These are phyloP conservation scores for Neofusicoccum parvum DNA, from an alignment of 2,329 filamentous ascomycete genomes.

Conservation along the genomic window DNA sequence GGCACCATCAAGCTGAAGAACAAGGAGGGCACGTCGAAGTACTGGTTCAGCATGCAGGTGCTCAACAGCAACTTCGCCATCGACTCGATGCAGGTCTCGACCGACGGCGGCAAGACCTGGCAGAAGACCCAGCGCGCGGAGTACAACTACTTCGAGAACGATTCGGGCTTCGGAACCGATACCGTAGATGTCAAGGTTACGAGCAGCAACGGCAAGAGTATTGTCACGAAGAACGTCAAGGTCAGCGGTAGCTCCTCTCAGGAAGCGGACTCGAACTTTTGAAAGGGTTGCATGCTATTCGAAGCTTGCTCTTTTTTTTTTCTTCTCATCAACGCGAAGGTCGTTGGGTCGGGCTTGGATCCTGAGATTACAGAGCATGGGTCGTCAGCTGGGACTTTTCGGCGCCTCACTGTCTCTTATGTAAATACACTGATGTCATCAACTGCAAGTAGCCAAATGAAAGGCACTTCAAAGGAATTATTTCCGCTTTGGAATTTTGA, in stretches of 20 bases:
- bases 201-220: neutral
- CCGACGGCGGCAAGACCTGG: conserved; percentile 63
- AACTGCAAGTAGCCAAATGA: too few relatives aligned
- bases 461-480: too few relatives aligned
- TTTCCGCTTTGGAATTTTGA: too few relatives aligned
- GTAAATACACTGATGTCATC: too few relatives aligned
- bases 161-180: conserved; percentile 57
- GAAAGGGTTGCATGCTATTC: neutral
- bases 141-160: conserved; percentile 64
- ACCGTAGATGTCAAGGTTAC: conserved; percentile 61
- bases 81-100: conserved; percentile 63
- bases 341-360: too few relatives aligned
- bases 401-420: too few relatives aligned
- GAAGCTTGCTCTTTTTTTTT: too few relatives aligned
- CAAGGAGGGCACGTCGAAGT: conserved; percentile 54
- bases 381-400: too few relatives aligned
- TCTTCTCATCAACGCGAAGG: too few relatives aligned
- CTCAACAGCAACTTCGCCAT: conserved; percentile 61
- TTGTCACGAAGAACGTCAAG: neutral
- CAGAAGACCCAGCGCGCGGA: conserved; percentile 53
- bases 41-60: conserved; percentile 66
- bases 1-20: conserved; percentile 54
- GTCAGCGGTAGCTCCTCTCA: neutral
- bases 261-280: neutral
- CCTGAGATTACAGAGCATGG: too few relatives aligned